Evolutionary conservation across 306 rosid genomes (phyloP).

Genomic region (Rosa chinensis): DNA sequence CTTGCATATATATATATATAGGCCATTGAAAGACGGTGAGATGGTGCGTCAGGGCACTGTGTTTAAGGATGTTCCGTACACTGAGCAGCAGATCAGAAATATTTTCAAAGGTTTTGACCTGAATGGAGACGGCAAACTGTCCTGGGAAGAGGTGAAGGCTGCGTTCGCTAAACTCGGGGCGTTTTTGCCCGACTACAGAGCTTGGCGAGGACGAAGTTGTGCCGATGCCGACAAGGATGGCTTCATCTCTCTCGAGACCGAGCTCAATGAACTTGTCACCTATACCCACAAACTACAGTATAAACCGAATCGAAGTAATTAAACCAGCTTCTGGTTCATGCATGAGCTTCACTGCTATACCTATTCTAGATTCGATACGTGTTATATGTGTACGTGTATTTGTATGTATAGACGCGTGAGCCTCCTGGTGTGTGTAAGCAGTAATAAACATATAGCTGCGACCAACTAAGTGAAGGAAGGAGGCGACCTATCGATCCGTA

Average conservation of each 20-base stretch:
- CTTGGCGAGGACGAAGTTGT: neutral
- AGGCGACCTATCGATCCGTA: neutral
- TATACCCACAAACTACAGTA: slow-evolving; percentile 7
- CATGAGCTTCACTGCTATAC: neutral
- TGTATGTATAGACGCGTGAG: neutral
- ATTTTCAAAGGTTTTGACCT: slow-evolving; percentile 19
- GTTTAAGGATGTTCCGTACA: neutral
- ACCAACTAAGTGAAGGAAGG: neutral
- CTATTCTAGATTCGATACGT: neutral
- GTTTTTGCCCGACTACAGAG: neutral
- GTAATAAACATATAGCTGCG: neutral
- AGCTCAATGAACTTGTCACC: slow-evolving; percentile 14
- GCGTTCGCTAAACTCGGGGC: slow-evolving; percentile 22
- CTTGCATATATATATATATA: neutral
- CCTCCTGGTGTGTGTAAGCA: neutral
- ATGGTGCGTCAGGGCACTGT: neutral
- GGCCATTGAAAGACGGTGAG: too few species aligned
- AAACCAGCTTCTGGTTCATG: neutral
- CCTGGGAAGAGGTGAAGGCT: slow-evolving; percentile 25
- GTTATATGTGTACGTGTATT: neutral
- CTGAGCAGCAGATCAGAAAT: neutral
- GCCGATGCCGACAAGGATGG: slow-evolving; percentile 32
- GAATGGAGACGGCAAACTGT: slow-evolving; percentile 27
- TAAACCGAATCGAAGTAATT: neutral
- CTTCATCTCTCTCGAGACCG: neutral